Conservation (phyloP, 108 stramenopile species). For the Nitzschia palea region DNA sequence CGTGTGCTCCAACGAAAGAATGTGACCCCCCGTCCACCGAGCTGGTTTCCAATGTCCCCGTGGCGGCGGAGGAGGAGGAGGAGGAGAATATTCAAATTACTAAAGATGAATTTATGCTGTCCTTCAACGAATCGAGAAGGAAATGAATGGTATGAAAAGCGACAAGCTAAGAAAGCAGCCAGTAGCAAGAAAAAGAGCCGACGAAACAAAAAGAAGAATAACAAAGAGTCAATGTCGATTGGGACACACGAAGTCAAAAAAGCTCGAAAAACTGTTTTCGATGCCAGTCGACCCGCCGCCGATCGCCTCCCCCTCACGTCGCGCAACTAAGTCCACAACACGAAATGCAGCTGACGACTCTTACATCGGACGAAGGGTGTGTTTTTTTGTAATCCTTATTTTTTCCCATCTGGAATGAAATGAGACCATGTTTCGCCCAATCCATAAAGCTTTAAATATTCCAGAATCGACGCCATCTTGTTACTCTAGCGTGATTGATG, state of each 20-base stretch:
- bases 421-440: no score
- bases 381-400: no score
- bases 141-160: constrained; percentile 2
- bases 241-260: neutral
- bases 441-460: no score
- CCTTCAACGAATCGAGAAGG: neutral
- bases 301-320: neutral
- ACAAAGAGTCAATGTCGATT: neutral
- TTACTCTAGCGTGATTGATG: no score
- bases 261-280: neutral
- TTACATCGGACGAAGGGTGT: no score
- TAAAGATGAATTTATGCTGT: constrained; percentile 1
- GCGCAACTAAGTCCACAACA: neutral
- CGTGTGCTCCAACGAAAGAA: no score
- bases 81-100: neutral
- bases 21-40: no score
- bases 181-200: constrained; percentile 1
- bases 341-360: no score
- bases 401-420: no score
- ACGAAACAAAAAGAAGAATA: constrained; percentile 4
- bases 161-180: neutral
- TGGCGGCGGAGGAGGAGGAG: neutral
- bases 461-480: no score
- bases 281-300: neutral
- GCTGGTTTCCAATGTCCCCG: neutral